Evolutionary conservation across 2,329 filamentous ascomycete genomes (phyloP).

Genomic region (Exophiala mesophila): DNA sequence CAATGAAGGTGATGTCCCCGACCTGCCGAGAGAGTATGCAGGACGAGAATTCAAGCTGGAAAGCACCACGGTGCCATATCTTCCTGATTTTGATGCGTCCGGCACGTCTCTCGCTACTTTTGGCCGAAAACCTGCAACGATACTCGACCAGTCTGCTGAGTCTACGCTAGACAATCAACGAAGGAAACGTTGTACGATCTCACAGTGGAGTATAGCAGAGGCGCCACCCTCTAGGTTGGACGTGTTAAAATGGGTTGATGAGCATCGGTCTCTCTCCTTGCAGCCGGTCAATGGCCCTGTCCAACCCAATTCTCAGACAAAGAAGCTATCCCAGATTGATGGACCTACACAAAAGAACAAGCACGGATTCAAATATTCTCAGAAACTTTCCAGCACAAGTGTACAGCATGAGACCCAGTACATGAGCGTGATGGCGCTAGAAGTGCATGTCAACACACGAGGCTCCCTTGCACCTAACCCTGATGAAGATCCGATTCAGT

Average conservation of each 20-base stretch:
- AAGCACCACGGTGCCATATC: slow-evolving; percentile 69
- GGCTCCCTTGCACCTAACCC: slow-evolving; percentile 80
- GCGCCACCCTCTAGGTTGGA: slow-evolving; percentile 66
- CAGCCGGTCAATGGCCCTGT: slow-evolving; percentile 7
- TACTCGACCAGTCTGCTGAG: slow-evolving; percentile 49
- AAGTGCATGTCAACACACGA: slow-evolving; percentile 85
- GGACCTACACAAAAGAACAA: slow-evolving; percentile 78
- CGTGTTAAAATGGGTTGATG: slow-evolving; percentile 64
- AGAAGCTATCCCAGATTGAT: slow-evolving; percentile 72
- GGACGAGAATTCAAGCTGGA: slow-evolving; percentile 77
- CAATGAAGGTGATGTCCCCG: slow-evolving; percentile 74
- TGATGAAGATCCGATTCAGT: slow-evolving; percentile 80
- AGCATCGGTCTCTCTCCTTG: slow-evolving; percentile 24
- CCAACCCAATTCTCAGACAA: slow-evolving; percentile 5
- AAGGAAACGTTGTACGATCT: slow-evolving; percentile 56
- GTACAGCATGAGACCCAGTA: slow-evolving; percentile 82
- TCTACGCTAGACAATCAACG: slow-evolving; percentile 49
- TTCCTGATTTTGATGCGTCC: slow-evolving; percentile 69
- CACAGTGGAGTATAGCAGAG: slow-evolving; percentile 70
- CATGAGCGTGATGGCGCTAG: slow-evolving; percentile 94
- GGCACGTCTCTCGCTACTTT: slow-evolving; percentile 53
- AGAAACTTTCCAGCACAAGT: slow-evolving; percentile 67
- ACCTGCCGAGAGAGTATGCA: slow-evolving; percentile 73
- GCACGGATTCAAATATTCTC: slow-evolving; percentile 80
- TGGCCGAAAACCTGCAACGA: slow-evolving; percentile 47